These are phyloP conservation scores for Phyllosticta citrichinensis DNA, from an alignment of 2,329 filamentous ascomycete genomes.

Conservation along the genomic window DNA sequence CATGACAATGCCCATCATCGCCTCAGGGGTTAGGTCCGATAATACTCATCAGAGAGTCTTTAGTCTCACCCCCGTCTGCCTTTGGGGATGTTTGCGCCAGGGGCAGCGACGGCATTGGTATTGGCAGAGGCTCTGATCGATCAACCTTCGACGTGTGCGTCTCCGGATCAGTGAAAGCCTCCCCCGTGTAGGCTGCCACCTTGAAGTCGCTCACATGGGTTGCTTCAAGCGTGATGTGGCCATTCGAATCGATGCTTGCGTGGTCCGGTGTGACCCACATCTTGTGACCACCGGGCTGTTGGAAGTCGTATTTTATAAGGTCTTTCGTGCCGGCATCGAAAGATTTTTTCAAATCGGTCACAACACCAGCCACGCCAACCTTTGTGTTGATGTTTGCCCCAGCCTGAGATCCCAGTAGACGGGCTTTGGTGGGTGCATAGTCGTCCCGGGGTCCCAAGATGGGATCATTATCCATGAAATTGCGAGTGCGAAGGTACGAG, in stretches of 20 bases:
- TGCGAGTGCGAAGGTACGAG: conserved; percentile 47
- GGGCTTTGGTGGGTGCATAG: conserved; percentile 44
- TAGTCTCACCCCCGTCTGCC: not conserved
- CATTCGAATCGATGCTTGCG: conserved; percentile 36
- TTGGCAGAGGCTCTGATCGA: not conserved
- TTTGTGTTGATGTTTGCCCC: conserved; percentile 11
- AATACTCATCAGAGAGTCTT: not conserved
- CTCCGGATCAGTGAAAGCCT: not conserved
- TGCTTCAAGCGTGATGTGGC: conserved; percentile 32
- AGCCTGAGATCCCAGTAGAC: conserved; percentile 36
- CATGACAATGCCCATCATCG: not conserved
- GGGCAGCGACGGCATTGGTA: not conserved
- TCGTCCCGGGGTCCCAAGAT: conserved; percentile 48
- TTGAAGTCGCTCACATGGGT: not conserved
- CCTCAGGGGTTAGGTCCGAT: not conserved
- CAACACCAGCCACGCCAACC: conserved; percentile 37
- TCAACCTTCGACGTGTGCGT: not conserved
- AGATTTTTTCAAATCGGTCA: conserved; percentile 25
- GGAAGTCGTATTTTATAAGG: conserved; percentile 21
- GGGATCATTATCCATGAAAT: conserved; percentile 50
- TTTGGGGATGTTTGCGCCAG: not conserved
- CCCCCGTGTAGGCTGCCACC: not conserved
- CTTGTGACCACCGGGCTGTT: conserved; percentile 42
- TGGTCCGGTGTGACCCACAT: conserved; percentile 40
- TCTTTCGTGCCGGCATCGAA: conserved; percentile 25